These are phyloP conservation scores for Phlegmacium glaucopus DNA, from an alignment of 768 basidiomycete species.

Conservation along the genomic window DNA sequence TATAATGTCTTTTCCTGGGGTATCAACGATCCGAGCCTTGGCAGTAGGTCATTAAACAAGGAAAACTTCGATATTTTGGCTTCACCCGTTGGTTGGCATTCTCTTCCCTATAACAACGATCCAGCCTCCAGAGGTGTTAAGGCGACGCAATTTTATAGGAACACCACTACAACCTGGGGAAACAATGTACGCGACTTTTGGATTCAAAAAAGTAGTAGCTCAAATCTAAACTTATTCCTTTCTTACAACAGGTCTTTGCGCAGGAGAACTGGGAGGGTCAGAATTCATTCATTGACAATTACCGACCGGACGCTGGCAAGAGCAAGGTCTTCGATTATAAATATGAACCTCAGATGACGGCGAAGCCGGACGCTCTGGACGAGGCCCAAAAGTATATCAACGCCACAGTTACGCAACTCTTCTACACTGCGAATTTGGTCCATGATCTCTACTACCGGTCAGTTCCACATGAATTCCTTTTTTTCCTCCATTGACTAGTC, in stretches of 20 bases:
- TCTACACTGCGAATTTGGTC: constrained; percentile 80
- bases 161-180: constrained; percentile 81
- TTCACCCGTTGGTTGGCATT: constrained; percentile 91
- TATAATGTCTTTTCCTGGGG: constrained; percentile 83
- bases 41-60: constrained; percentile 51
- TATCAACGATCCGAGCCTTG: constrained; percentile 78
- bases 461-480: background rate
- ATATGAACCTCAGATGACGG: constrained; percentile 66
- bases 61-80: constrained; percentile 77
- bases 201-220: too few species aligned
- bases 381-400: constrained; percentile 86
- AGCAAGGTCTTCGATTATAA: constrained; percentile 62
- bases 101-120: constrained; percentile 69
- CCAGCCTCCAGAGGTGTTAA: constrained; percentile 40
- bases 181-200: constrained; percentile 61
- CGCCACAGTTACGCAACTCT: constrained; percentile 81
- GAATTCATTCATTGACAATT: constrained; percentile 65
- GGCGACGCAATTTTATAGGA: constrained; percentile 42
- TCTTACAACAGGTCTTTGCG: constrained; percentile 60
- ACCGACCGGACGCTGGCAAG: constrained; percentile 68
- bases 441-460: constrained; percentile 82
- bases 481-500: constrained; percentile 6
- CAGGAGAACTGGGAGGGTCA: constrained; percentile 91
- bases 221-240: too few species aligned
- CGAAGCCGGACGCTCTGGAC: constrained; percentile 51